Evolutionary conservation across 768 basidiomycete genomes (phyloP).

Genomic region (Boletus tomentosulus): DNA sequence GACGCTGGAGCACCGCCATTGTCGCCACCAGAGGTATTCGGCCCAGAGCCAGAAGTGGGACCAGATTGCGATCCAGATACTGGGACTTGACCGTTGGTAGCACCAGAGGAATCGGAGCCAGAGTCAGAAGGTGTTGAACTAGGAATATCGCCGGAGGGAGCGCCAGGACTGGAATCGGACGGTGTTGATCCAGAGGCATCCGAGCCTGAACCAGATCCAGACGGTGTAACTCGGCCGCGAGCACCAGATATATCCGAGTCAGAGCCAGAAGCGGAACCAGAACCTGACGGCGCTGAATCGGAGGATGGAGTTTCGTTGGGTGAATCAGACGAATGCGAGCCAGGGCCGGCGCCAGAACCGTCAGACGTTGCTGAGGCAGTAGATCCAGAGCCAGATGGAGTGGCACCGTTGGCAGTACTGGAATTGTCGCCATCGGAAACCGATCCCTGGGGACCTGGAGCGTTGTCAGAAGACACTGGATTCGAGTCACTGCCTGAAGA

Average conservation of each 20-base stretch:
- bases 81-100: neutral
- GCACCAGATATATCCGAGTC: no score
- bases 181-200: neutral
- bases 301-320: no score
- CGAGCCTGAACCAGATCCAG: neutral
- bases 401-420: neutral
- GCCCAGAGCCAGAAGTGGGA: neutral
- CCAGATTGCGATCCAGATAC: neutral
- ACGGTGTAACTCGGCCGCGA: neutral
- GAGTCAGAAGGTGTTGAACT: slow-evolving; percentile 1
- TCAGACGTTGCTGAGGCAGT: neutral
- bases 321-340: no score
- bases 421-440: neutral
- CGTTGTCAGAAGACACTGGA: neutral
- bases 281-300: no score
- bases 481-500: neutral
- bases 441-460: no score
- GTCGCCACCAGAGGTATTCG: neutral
- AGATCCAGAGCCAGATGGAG: neutral
- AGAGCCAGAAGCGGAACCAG: neutral
- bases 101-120: neutral
- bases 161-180: neutral
- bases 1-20: neutral
- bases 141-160: neutral
- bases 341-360: neutral